Evolutionary conservation across 1,139 yeast species (phyloP).

Genomic region (Hyphopichia fennica): DNA sequence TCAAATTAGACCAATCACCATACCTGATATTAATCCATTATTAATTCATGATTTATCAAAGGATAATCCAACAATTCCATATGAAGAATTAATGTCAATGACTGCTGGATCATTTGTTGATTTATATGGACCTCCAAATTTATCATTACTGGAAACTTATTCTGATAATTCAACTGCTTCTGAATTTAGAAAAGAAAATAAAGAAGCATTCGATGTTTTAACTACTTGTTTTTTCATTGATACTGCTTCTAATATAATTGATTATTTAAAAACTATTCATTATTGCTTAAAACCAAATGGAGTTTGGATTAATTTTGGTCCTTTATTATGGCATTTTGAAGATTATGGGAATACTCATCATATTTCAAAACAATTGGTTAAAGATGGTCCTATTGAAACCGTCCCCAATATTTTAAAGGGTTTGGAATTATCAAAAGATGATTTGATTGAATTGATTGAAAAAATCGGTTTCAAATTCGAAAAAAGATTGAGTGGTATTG

Average conservation of each 20-base stretch:
- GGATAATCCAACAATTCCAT: slow-evolving; percentile 40
- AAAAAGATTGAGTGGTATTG: slow-evolving; percentile 43
- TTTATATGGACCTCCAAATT: slow-evolving; percentile 58
- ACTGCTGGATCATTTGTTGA: slow-evolving; percentile 80
- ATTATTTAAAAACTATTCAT: slow-evolving; percentile 60
- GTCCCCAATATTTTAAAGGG: slow-evolving; percentile 49
- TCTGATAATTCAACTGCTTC: slow-evolving; percentile 35
- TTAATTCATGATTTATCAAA: slow-evolving; percentile 28
- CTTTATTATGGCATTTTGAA: slow-evolving; percentile 84
- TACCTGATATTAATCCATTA: slow-evolving; percentile 55
- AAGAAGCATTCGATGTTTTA: slow-evolving; percentile 50
- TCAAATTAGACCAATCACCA: slow-evolving; percentile 49
- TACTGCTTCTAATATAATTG: slow-evolving; percentile 72
- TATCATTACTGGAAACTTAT: slow-evolving; percentile 37
- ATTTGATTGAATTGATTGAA: slow-evolving; percentile 49
- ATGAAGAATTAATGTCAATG: slow-evolving; percentile 66
- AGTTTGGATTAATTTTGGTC: slow-evolving; percentile 82
- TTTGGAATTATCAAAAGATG: slow-evolving; percentile 64
- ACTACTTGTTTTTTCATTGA: slow-evolving; percentile 79
- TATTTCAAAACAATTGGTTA: slow-evolving; percentile 14
- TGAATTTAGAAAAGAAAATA: slow-evolving; percentile 42
- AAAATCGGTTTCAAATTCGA: slow-evolving; percentile 56
- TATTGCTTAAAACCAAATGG: slow-evolving; percentile 58
- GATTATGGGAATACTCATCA: slow-evolving; percentile 38
- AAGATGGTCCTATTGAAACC: slow-evolving; percentile 25